Conservation (phyloP, 2,329 filamentous ascomycete genomes). For the Purpureocillium takamizusanense region DNA sequence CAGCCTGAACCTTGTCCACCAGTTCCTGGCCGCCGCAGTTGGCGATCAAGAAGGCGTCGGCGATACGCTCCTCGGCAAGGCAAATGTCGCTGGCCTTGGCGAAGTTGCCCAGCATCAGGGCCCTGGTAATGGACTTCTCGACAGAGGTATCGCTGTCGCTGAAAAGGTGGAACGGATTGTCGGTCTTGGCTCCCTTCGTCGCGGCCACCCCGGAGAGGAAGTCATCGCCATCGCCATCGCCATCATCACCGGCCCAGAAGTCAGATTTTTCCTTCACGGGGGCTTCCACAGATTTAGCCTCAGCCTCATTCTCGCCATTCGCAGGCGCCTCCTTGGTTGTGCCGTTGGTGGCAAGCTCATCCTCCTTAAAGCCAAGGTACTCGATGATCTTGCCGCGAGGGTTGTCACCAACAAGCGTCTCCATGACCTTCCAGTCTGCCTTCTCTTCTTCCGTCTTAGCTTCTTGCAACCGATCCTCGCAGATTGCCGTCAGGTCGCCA, state of each 20-base stretch:
- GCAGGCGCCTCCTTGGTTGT: constrained; percentile 15
- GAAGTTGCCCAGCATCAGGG: constrained; percentile 85
- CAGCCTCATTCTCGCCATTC: constrained; percentile 16
- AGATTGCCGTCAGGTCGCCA: constrained; percentile 71
- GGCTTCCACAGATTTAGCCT: constrained; percentile 20
- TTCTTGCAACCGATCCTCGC: constrained; percentile 65
- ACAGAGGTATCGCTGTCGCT: constrained; percentile 73
- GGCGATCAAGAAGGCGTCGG: constrained; percentile 95
- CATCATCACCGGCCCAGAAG: constrained; percentile 63
- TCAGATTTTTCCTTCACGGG: constrained; percentile 56
- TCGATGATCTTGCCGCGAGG: constrained; percentile 80
- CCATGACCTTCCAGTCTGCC: constrained; percentile 91
- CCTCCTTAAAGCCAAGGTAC: constrained; percentile 76
- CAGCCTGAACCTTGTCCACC: constrained; percentile 85
- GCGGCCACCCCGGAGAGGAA: constrained; percentile 80
- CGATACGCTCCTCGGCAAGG: constrained; percentile 78
- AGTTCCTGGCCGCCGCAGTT: constrained; percentile 92
- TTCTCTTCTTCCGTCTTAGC: constrained; percentile 85
- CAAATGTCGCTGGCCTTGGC: constrained; percentile 83
- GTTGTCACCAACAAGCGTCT: constrained; percentile 76
- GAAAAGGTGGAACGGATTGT: constrained; percentile 88
- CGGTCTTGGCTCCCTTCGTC: constrained; percentile 85
- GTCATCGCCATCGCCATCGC: constrained; percentile 68
- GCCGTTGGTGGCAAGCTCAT: constrained; percentile 43
- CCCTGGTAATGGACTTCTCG: constrained; percentile 79